Percentiles rank a stretch among this genome's conserved stretches.
These are phyloP conservation scores for Westerdykella sp. DNA, from an alignment of 2,329 filamentous ascomycete species.

Conservation along the genomic window DNA sequence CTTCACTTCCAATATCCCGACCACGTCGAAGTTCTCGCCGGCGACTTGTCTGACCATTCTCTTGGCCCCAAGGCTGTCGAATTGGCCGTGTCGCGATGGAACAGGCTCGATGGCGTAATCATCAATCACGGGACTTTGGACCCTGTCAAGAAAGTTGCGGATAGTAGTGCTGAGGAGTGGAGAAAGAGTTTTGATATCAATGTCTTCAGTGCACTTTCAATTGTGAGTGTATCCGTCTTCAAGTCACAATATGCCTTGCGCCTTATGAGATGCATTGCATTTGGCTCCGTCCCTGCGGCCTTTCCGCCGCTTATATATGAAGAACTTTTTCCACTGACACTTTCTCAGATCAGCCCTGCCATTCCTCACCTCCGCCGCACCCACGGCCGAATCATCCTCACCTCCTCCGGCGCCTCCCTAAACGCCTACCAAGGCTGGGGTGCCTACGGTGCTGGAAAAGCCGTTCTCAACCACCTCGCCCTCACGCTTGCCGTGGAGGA, in stretches of 20 bases:
- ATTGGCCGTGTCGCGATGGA: conserved; percentile 61
- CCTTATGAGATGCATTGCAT: not conserved
- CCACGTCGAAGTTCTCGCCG: conserved; percentile 51
- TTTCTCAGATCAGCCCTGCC: conserved; percentile 58
- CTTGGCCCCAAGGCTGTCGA: conserved; percentile 58
- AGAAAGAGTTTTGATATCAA: conserved; percentile 72
- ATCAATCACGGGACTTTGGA: conserved; percentile 80
- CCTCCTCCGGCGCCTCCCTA: conserved; percentile 70
- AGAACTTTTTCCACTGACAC: conserved; percentile 6
- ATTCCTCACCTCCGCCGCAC: conserved; percentile 62
- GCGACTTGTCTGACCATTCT: conserved; percentile 51
- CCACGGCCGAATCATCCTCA: conserved; percentile 67
- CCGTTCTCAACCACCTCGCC: conserved; percentile 73
- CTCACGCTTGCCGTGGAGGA: conserved; percentile 71
- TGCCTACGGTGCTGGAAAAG: conserved; percentile 76
- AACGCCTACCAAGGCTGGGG: conserved; percentile 67
- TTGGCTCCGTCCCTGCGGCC: conserved; percentile 5
- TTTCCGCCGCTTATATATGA: conserved; percentile 14
- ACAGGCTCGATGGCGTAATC: conserved; percentile 70
- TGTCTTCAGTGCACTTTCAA: conserved; percentile 72
- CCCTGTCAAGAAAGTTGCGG: conserved; percentile 65
- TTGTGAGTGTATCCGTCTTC: conserved; percentile 51
- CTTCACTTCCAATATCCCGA: conserved; percentile 43
- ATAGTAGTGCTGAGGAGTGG: conserved; percentile 68
- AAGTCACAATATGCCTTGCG: not conserved